Base-by-base conservation (phyloP, 495 filamentous ascomycete genomes). In the Daldinia vernicosa region DNA sequence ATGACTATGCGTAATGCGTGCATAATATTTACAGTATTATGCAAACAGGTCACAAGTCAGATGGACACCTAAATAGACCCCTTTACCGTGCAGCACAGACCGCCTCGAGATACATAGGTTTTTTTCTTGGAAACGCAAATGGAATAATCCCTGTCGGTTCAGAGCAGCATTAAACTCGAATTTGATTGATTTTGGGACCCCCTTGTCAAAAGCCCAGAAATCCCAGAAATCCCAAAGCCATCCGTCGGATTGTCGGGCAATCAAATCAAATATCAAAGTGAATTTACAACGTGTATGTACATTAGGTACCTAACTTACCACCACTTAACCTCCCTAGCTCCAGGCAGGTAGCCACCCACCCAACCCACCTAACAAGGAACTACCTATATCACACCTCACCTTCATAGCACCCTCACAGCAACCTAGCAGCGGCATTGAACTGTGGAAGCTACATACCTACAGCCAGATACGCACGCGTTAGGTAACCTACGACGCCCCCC, bases 51-150 rank as follows among this genome's bases (percentile, higher is more conserved):
- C 40, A 45, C 17, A 37, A 37, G 33, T 37, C 33, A 37, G 12
- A 37, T 37, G 12, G 12, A 37, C 14, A 37, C 33, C 33, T 14
- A 70, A 57, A 64, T 47, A 12, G 30, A 11, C 63, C 69, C 69
- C 69, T 72, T 67, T 67, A 67, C 9, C 37, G 4, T 68, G 60
- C 69, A 72, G 69, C 64, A 72, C 64, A 43, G 69, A 68, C 60
- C 55, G 27, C 30, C 28, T 30, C 17, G 30, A 35, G 53, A 30
- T 56, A 30, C 30, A 9, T 35, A 35, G 9, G 53, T 56, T 56
- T 33, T 33, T 27, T 9, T 37, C 30, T 19, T 56, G 28, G 30
- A 35, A 56, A 56, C 53, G n/a, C 9, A 19, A 37, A 56, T 35
- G 53, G 28, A 35, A 56, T 47, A n/a, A 66, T 61, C 59, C 63